Evolutionary conservation across 345 rosid species (phyloP).

Genomic region (Atalantia buxifolia): DNA sequence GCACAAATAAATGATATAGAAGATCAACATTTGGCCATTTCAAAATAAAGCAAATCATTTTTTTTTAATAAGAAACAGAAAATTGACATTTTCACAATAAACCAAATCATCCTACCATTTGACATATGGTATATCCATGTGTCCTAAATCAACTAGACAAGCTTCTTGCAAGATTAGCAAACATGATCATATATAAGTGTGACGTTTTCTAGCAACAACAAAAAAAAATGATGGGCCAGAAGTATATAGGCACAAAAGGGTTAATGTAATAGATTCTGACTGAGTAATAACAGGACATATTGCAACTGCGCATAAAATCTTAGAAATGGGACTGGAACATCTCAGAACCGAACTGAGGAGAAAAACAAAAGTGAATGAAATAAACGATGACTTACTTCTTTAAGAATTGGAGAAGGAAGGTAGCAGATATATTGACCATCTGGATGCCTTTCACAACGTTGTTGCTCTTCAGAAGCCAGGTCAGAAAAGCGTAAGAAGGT

Average conservation of each 20-base stretch:
- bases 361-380: conserved; percentile 2
- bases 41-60: no score
- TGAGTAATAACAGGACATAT: not conserved
- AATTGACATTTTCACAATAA: not conserved
- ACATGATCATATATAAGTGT: not conserved
- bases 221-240: not conserved
- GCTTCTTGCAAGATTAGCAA: not conserved
- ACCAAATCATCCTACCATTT: not conserved
- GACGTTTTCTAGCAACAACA: not conserved
- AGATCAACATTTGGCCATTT: not conserved
- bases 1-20: not conserved
- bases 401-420: conserved; percentile 86
- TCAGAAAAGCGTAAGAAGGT: conserved; percentile 76
- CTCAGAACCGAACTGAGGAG: not conserved
- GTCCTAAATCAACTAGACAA: not conserved
- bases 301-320: not conserved
- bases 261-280: not conserved
- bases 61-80: no score
- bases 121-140: not conserved
- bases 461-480: conserved; percentile 52
- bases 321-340: not conserved
- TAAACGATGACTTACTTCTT: conserved; percentile 56
- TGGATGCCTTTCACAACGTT: conserved; percentile 85
- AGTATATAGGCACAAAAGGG: not conserved
- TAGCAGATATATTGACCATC: conserved; percentile 90